Conservation (phyloP, 1,284 basidiomycete genomes). For the Cryptococcus floricola region DNA sequence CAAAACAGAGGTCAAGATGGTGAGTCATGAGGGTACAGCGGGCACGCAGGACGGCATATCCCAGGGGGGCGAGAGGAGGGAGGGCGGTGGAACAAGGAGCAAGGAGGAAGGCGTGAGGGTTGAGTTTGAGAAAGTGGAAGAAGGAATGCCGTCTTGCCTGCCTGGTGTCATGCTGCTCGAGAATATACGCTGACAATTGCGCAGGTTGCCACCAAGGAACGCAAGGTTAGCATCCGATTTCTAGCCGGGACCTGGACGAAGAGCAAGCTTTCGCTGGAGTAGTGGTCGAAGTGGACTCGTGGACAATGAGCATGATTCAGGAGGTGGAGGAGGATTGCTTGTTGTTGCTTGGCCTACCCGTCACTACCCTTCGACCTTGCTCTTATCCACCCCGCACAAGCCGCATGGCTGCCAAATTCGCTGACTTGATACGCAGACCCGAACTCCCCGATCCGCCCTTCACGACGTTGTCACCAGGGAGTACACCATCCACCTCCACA, state of each 20-base stretch:
- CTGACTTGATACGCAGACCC: constrained; percentile 55
- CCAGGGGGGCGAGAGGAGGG: neutral
- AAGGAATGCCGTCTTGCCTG: neutral
- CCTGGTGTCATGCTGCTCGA: constrained; percentile 1
- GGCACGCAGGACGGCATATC: neutral
- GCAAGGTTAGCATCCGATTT: constrained; percentile 18
- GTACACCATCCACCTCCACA: constrained; percentile 95
- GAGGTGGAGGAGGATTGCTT: neutral
- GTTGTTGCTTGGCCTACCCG: neutral
- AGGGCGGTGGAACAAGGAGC: neutral
- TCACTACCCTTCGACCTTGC: neutral
- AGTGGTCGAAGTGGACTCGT: neutral
- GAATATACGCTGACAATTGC: constrained; percentile 4
- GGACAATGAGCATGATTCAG: neutral
- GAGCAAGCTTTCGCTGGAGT: neutral
- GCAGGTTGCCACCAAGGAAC: constrained; percentile 22
- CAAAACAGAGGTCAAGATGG: constrained; percentile 17
- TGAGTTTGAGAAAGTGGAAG: neutral
- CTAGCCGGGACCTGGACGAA: neutral
- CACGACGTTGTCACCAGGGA: constrained; percentile 94
- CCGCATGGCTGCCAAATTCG: neutral
- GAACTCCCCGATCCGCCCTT: constrained; percentile 87
- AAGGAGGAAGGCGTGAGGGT: neutral
- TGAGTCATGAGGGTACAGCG: constrained; percentile 3
- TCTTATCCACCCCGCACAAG: neutral